Conservation (phyloP, 805 yeast species). For the Candida alai region DNA sequence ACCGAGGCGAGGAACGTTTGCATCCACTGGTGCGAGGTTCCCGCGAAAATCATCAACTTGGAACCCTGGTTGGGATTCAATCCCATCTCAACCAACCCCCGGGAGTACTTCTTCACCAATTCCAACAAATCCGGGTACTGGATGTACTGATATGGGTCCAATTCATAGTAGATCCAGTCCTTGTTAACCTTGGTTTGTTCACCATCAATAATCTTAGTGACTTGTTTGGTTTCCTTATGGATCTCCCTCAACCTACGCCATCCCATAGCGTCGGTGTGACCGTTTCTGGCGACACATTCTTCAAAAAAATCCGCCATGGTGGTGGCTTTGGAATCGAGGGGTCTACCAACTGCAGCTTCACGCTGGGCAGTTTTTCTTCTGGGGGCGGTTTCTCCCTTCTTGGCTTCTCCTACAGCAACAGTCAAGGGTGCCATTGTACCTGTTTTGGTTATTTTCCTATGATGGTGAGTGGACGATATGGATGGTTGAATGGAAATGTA, state of each 20-base stretch:
- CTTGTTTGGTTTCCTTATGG: slow-evolving; percentile 70
- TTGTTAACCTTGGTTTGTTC: slow-evolving; percentile 68
- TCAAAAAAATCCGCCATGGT: slow-evolving; percentile 68
- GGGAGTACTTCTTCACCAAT: slow-evolving; percentile 54
- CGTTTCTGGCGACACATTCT: slow-evolving; percentile 58
- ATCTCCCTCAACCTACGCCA: slow-evolving; percentile 74
- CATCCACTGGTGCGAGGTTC: slow-evolving; percentile 90
- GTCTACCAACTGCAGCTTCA: slow-evolving; percentile 53
- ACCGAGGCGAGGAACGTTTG: slow-evolving; percentile 75
- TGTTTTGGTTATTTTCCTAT: slow-evolving; percentile 3
- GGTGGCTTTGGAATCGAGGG: slow-evolving; percentile 57
- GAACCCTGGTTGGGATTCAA: slow-evolving; percentile 56
- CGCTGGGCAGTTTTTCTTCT: slow-evolving; percentile 58
- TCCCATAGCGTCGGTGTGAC: slow-evolving; percentile 58
- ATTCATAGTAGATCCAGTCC: slow-evolving; percentile 83
- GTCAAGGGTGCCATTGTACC: slow-evolving; percentile 22
- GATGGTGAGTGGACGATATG: neutral
- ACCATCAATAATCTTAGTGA: slow-evolving; percentile 78
- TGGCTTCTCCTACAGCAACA: slow-evolving; percentile 68
- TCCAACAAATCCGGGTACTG: slow-evolving; percentile 55
- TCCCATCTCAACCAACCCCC: slow-evolving; percentile 76
- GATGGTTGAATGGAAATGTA: no score
- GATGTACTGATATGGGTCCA: slow-evolving; percentile 65
- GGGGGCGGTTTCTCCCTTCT: slow-evolving; percentile 78
- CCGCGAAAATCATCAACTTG: slow-evolving; percentile 78